phyloP scores from a whole-genome alignment of 1,284 basidiomycete species.

The Apiotrichum veenhuisii region DNA sequence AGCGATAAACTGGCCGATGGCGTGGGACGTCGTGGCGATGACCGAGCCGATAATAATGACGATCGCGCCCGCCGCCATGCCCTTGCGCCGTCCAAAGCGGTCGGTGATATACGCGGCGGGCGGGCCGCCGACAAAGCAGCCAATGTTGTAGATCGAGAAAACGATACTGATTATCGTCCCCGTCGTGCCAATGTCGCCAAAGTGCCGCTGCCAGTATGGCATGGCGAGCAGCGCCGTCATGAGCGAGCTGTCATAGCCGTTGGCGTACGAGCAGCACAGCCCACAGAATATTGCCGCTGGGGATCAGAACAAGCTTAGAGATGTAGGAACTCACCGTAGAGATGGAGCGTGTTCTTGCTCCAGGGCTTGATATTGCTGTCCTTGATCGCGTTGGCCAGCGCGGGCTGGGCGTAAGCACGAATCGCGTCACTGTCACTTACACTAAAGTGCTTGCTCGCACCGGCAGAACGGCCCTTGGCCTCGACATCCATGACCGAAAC shows the following conservation, averaged over 20 bases:
- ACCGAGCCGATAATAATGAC: conserved; percentile 51
- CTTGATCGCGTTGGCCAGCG: background rate
- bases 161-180: background rate
- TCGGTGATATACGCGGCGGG: conserved; percentile 33
- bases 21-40: conserved; percentile 31
- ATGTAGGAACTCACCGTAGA: background rate
- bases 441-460: background rate
- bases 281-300: background rate
- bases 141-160: background rate
- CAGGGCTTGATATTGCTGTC: background rate
- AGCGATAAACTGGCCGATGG: conserved; percentile 43
- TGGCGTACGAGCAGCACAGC: conserved; percentile 3
- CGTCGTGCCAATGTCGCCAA: background rate
- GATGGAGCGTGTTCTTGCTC: background rate
- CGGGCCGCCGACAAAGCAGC: conserved; percentile 1
- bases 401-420: background rate
- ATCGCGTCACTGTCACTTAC: background rate
- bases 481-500: background rate
- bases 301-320: background rate
- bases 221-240: conserved; percentile 1
- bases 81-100: conserved; percentile 55
- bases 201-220: background rate
- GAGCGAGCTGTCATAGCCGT: conserved; percentile 7
- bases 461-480: background rate
- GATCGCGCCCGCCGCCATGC: conserved; percentile 54